Base-by-base conservation (phyloP, 352 stramenopile genomes). In the Aphanomyces euteiches region DNA sequence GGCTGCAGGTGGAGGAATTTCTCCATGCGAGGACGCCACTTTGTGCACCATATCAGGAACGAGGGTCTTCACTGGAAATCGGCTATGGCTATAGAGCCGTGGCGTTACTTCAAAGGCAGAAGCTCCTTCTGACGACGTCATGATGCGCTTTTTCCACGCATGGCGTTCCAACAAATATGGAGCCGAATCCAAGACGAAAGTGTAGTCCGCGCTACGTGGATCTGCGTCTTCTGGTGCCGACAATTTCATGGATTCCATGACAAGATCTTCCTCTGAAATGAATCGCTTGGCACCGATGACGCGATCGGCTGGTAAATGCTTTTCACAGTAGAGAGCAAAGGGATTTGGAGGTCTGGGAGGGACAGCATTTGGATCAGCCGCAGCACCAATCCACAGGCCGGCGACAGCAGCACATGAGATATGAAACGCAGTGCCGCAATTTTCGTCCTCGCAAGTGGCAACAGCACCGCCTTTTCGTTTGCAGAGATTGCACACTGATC, bases 181-280 rank as follows among this genome's bases (percentile, higher is more conserved):
- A 15, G 87, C 90, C 28, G 84, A 88, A 64, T 88, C 77, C n/a
- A 92, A 75, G n/a, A 93, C 75, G 66, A 95, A 95, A 5, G 77
- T 77, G 61, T 87, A 88, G 64, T 79, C 75, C 45, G 75, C 69
- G 12, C 67, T 54, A 10, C 58, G 40, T 34, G 8, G 17, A 68
- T 84, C 65, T 6, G 73, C 15, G n/a, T 73, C 54, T n/a, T 77
- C 73, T 36, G 77, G 78, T 53, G 89, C 83, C 61, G 90, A 80
- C 15, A 13, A 6, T 74, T 83, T 90, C 78, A 95, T 89, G 69
- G 92, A 91, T 48, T 95, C 85, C 40, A 92, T 81, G 21, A 92
- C 84, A 1, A 95, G 60, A 66, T 95, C 85, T 66, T 92, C 85
- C 50, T 95, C 87, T 40, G 84, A 90, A 57, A 92, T 92, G 77